Conservation (phyloP, 257 asterid genomes). For the Forsythia suspensa region DNA sequence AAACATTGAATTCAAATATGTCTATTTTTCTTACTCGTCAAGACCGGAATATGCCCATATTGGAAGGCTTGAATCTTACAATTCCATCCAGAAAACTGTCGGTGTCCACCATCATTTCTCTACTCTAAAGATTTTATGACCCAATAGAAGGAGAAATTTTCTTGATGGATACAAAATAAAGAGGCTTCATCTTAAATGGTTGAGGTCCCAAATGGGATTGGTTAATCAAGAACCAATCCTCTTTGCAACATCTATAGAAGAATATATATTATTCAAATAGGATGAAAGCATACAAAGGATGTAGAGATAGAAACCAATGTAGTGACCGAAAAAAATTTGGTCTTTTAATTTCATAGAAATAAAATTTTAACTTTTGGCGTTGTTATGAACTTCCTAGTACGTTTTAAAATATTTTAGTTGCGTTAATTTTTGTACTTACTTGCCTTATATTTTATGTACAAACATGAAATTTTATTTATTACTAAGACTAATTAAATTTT, state of each 20-base stretch:
- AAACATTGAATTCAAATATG: constrained; percentile 62
- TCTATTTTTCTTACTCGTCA: constrained; percentile 69
- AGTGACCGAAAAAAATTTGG: too few species aligned
- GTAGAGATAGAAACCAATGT: background rate
- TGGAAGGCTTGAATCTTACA: too few species aligned
- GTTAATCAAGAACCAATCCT: constrained; percentile 58
- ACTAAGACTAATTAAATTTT: too few species aligned
- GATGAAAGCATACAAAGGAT: constrained; percentile 43
- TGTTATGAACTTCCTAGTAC: too few species aligned
- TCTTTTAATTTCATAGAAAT: too few species aligned
- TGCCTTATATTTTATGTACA: too few species aligned
- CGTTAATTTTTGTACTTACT: too few species aligned
- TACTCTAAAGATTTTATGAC: constrained; percentile 58
- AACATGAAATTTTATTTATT: too few species aligned
- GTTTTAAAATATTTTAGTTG: too few species aligned
- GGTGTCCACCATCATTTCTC: constrained; percentile 42
- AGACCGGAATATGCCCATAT: constrained; percentile 30
- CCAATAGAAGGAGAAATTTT: constrained; percentile 44
- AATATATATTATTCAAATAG: constrained; percentile 47
- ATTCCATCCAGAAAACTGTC: too few species aligned
- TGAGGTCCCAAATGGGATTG: constrained; percentile 50
- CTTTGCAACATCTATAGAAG: constrained; percentile 51
- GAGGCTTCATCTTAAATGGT: constrained; percentile 48
- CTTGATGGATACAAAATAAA: constrained; percentile 50
- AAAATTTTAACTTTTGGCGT: too few species aligned